Evolutionary conservation across 768 basidiomycete species (phyloP).

Genomic region (Naganishia onofrii): DNA sequence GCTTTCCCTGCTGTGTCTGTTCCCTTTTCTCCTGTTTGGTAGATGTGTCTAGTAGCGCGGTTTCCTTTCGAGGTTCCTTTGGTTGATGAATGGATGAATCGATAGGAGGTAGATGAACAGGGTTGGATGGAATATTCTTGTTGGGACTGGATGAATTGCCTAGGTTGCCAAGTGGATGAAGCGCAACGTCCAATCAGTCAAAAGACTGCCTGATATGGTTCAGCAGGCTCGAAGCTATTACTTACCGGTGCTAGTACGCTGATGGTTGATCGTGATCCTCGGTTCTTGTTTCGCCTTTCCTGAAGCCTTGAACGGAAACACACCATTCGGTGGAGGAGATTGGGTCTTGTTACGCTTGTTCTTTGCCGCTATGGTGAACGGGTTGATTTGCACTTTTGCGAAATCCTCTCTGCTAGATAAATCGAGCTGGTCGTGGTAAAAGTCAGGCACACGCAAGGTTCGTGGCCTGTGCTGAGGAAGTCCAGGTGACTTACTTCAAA

Average conservation of each 20-base stretch:
- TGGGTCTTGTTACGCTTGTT: constrained; percentile 10
- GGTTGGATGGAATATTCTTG: not conserved
- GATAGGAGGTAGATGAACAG: not conserved
- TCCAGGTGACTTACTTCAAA: not conserved
- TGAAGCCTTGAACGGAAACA: not conserved
- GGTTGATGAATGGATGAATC: not conserved
- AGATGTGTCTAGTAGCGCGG: not conserved
- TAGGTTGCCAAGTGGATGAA: not conserved
- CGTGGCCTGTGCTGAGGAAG: not conserved
- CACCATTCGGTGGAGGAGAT: not conserved
- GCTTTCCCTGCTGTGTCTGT: not conserved
- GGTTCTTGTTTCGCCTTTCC: not conserved
- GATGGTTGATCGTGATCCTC: constrained; percentile 6
- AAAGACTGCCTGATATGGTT: not conserved
- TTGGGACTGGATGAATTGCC: not conserved
- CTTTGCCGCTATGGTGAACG: constrained; percentile 27
- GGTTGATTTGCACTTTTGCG: constrained; percentile 22
- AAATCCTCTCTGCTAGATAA: constrained; percentile 24
- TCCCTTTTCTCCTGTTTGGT: not conserved
- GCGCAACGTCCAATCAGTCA: not conserved
- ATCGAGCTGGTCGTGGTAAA: constrained; percentile 20
- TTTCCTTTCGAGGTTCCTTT: not conserved
- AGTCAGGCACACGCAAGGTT: not conserved
- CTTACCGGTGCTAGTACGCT: not conserved
- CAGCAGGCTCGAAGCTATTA: too few relatives aligned